Conservation (phyloP, 768 basidiomycete genomes). For the Boletus rufocinnamomeus region DNA sequence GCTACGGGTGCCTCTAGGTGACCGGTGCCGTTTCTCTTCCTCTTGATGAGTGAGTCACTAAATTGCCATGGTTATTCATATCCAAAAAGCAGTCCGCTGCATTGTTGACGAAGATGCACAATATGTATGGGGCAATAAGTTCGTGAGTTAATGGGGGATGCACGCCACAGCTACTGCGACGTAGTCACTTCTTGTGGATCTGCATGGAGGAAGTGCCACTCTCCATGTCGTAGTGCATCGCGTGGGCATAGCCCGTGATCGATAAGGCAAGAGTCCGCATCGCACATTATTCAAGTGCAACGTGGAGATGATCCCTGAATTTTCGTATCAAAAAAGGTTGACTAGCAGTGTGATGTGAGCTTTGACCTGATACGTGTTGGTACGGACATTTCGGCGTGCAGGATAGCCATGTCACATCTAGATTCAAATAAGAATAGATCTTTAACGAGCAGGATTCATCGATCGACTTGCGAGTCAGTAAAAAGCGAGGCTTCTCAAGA, state of each 20-base stretch:
- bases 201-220: background rate
- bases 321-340: background rate
- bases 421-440: background rate
- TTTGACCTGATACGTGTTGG: background rate
- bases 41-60: background rate
- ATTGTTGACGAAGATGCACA: background rate
- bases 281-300: background rate
- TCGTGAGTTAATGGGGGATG: background rate
- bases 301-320: background rate
- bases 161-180: background rate
- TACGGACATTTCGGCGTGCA: too few species aligned
- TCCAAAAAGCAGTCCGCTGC: background rate
- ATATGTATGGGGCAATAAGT: background rate
- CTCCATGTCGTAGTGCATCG: background rate
- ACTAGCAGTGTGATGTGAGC: background rate
- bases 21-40: background rate
- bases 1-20: background rate
- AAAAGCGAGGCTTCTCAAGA: background rate
- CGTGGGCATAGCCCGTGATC: background rate
- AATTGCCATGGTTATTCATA: background rate
- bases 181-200: background rate
- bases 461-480: background rate
- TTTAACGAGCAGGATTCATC: background rate
- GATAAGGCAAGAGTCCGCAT: background rate
- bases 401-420: background rate